A percentile compares a stretch with the other conserved stretches of the same genome.
phyloP scores from a whole-genome alignment of 2,329 filamentous ascomycete species.

The Tympanopsis confertula region DNA sequence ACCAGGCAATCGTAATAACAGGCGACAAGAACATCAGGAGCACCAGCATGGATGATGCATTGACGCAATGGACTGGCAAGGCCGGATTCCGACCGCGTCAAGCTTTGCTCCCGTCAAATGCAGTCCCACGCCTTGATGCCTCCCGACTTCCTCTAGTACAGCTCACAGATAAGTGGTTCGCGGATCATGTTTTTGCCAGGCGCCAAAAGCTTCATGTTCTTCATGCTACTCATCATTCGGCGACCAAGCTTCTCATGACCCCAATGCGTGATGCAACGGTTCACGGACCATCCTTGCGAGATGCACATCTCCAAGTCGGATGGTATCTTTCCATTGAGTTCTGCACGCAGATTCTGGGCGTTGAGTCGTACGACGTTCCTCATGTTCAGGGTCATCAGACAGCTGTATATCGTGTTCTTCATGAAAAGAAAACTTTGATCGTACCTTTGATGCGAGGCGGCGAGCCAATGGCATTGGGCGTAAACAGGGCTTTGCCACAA shows the following conservation, averaged over 20 bases:
- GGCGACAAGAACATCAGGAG: constrained; percentile 32
- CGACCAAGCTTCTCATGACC: constrained; percentile 38
- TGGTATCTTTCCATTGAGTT: constrained; percentile 38
- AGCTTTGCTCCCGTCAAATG: constrained; percentile 25
- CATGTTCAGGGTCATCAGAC: constrained; percentile 37
- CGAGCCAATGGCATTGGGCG: constrained; percentile 47
- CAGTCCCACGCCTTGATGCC: constrained; percentile 26
- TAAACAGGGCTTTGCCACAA: constrained; percentile 36
- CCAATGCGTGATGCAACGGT: constrained; percentile 36
- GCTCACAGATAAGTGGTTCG: background rate
- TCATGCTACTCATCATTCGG: constrained; percentile 29
- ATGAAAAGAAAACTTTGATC: constrained; percentile 38
- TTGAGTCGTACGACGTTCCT: constrained; percentile 32
- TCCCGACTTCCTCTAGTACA: constrained; percentile 25
- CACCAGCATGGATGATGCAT: constrained; percentile 34
- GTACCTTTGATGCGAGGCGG: constrained; percentile 50
- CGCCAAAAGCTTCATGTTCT: constrained; percentile 10
- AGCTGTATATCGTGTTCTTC: constrained; percentile 28
- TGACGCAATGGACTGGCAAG: constrained; percentile 27
- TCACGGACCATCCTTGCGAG: constrained; percentile 29
- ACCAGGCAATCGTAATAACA: constrained; percentile 42
- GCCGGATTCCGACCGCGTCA: constrained; percentile 30
- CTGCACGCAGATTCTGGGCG: constrained; percentile 31
- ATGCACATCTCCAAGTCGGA: constrained; percentile 35
- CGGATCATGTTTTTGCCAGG: background rate